phyloP scores from a whole-genome alignment of 2,329 filamentous ascomycete genomes.

The Talaromyces sp. region DNA sequence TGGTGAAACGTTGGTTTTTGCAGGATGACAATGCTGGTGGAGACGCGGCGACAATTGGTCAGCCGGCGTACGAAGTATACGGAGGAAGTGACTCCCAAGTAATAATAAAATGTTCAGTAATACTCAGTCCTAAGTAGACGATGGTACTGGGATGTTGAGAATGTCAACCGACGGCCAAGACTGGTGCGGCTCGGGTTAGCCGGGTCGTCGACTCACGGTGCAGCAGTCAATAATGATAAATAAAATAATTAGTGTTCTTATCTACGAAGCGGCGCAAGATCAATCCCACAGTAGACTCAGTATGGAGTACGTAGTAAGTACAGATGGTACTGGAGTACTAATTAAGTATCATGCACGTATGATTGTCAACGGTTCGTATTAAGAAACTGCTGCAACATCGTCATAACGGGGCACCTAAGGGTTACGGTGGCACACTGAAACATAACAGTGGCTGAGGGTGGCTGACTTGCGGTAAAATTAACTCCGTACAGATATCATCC shows the following conservation, averaged over 20 bases:
- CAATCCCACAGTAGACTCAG: neutral
- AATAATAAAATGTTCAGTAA: no score
- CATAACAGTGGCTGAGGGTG: neutral
- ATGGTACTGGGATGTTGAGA: no score
- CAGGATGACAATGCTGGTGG: neutral
- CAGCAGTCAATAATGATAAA: neutral
- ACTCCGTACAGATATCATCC: neutral
- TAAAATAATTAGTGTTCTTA: neutral
- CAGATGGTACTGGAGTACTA: no score
- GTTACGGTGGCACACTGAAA: neutral
- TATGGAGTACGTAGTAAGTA: no score
- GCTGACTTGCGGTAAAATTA: neutral
- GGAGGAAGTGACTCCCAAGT: no score
- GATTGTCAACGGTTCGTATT: neutral
- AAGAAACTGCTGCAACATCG: neutral
- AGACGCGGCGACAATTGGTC: neutral
- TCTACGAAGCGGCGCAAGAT: neutral
- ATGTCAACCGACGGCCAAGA: neutral
- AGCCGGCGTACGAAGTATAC: neutral
- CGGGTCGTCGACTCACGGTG: neutral
- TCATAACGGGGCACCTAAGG: neutral
- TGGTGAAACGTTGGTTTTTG: neutral
- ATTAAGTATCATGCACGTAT: no score
- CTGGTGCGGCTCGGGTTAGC: neutral
- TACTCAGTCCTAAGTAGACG: no score